phyloP scores from a whole-genome alignment of 345 rosid species.

The Boechera divaricarpa region DNA sequence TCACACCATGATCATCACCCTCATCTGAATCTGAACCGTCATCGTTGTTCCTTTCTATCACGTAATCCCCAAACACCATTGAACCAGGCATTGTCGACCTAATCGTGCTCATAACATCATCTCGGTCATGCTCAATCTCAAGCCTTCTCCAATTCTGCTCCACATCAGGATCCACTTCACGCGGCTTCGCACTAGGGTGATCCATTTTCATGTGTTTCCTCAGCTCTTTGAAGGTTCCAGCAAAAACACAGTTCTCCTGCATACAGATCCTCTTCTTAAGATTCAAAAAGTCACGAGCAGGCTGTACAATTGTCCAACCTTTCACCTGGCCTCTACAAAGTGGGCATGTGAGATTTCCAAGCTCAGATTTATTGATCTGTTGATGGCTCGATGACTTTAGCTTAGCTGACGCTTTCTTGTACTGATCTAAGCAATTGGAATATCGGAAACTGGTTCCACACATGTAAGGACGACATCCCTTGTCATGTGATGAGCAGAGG shows the following conservation, averaged over 20 bases:
- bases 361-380: constrained; percentile 60
- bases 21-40: constrained; percentile 59
- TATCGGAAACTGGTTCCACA: constrained; percentile 96
- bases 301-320: constrained; percentile 96
- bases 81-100: constrained; percentile 91
- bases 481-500: constrained; percentile 95
- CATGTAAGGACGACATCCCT: constrained; percentile 98
- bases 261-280: constrained; percentile 83
- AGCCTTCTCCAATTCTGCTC: constrained; percentile 90
- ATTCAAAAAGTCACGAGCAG: constrained; percentile 79
- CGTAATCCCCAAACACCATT: constrained; percentile 84
- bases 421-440: constrained; percentile 95
- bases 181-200: constrained; percentile 83
- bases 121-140: constrained; percentile 71
- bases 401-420: constrained; percentile 82
- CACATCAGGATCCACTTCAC: constrained; percentile 73
- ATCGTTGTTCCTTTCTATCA: constrained; percentile 63
- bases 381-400: constrained; percentile 49
- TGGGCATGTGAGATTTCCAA: constrained; percentile 76
- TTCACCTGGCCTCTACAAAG: constrained; percentile 97
- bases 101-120: constrained; percentile 82
- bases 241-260: constrained; percentile 84
- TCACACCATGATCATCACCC: constrained; percentile 44
- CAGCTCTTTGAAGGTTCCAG: constrained; percentile 82
- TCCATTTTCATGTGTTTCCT: constrained; percentile 87